These are phyloP conservation scores for Endocladia muricata DNA, from an alignment of 31 red algal genomes.

Conservation along the genomic window DNA sequence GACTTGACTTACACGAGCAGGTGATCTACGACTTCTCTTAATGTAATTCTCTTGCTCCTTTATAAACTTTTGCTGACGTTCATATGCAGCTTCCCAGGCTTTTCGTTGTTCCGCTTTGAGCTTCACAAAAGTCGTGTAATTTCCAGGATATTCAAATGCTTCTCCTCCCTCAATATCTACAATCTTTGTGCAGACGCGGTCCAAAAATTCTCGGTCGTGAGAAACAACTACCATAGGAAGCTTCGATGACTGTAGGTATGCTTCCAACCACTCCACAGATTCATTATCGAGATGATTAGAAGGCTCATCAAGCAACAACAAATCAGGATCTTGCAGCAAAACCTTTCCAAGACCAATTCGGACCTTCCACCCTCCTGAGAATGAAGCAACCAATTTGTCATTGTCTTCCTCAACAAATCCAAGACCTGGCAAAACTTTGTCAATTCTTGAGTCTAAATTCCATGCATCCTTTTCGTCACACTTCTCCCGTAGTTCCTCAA, in stretches of 20 bases:
- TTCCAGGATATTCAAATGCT: conserved; percentile 86
- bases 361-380: conserved; percentile 96
- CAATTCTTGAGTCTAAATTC: conserved; percentile 81
- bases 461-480: conserved; percentile 83
- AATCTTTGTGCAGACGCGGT: conserved; percentile 93
- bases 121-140: conserved; percentile 86
- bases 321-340: conserved; percentile 87
- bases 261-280: conserved; percentile 95
- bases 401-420: conserved; percentile 87
- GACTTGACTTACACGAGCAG: conserved; percentile 84
- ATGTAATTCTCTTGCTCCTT: conserved; percentile 89
- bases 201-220: conserved; percentile 95
- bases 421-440: conserved; percentile 87
- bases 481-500: conserved; percentile 69
- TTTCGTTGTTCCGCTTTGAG: conserved; percentile 74
- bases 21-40: conserved; percentile 57
- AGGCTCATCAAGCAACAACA: conserved; percentile 96
- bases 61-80: conserved; percentile 84
- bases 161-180: conserved; percentile 93
- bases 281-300: conserved; percentile 97
- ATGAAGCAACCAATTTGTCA: conserved; percentile 77
- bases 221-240: conserved; percentile 93
- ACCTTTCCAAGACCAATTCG: conserved; percentile 95
- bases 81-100: conserved; percentile 87
- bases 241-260: conserved; percentile 52